Evolutionary conservation across 1,139 yeast species (phyloP).

Genomic region (Blastobotrys serpentis): DNA sequence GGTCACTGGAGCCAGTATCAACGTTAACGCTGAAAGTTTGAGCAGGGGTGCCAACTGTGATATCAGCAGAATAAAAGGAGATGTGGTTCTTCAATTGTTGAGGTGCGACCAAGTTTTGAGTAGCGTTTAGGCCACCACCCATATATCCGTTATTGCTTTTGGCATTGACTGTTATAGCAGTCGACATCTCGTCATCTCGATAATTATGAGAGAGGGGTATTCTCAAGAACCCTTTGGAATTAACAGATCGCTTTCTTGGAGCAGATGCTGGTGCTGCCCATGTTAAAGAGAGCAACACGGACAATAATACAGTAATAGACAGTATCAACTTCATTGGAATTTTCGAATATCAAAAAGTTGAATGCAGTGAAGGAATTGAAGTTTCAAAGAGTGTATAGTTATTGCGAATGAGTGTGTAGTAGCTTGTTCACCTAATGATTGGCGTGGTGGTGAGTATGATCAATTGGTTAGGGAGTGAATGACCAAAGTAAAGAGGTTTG

Average conservation of each 20-base stretch:
- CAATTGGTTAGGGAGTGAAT: neutral
- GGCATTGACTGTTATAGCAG: neutral
- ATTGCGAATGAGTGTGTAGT: neutral
- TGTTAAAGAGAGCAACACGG: neutral
- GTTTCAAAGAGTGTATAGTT: neutral
- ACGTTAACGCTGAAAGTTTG: slow-evolving; percentile 15
- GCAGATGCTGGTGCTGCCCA: slow-evolving; percentile 5
- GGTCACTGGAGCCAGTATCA: slow-evolving; percentile 83
- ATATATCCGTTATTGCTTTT: neutral
- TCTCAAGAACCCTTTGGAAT: neutral
- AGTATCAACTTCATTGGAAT: neutral
- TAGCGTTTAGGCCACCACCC: neutral
- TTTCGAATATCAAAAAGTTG: neutral
- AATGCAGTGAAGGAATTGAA: neutral
- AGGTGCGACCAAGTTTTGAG: slow-evolving; percentile 7
- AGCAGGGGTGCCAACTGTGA: slow-evolving; percentile 23
- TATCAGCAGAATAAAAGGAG: slow-evolving; percentile 18
- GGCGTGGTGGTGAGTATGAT: too few relatives aligned
- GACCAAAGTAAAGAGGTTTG: neutral
- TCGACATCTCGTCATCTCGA: neutral
- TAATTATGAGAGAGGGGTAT: slow-evolving; percentile 7
- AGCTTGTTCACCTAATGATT: too few relatives aligned
- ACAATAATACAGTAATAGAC: neutral
- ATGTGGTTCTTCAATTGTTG: slow-evolving; percentile 13
- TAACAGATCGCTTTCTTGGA: neutral